Conservation (phyloP, 2,329 filamentous ascomycete species). For the Paramyrothecium sp. region DNA sequence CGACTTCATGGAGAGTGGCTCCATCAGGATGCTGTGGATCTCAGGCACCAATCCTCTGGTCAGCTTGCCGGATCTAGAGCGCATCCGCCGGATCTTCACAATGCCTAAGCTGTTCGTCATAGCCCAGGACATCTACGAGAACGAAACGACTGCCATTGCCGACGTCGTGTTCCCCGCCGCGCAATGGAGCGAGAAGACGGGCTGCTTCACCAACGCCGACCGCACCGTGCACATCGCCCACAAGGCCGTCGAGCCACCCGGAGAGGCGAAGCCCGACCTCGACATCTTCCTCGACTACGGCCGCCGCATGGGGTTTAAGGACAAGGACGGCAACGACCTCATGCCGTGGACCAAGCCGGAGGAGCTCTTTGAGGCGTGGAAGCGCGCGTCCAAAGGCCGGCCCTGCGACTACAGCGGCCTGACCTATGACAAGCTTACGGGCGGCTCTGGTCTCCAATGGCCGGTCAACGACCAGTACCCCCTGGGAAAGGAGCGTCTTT, state of each 20-base stretch:
- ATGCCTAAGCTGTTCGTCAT: conserved; percentile 30
- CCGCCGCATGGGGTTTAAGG: conserved; percentile 29
- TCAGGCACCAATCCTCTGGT: conserved; percentile 36
- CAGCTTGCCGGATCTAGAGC: conserved; percentile 30
- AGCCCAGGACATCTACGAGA: conserved; percentile 33
- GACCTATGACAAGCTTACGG: conserved; percentile 30
- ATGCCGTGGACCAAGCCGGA: conserved; percentile 25
- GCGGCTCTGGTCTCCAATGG: conserved; percentile 34
- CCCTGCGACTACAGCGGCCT: conserved; percentile 32
- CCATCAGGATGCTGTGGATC: conserved; percentile 35
- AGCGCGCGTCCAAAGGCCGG: conserved; percentile 26
- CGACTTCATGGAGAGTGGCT: conserved; percentile 29
- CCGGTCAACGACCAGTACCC: conserved; percentile 30
- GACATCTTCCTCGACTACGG: conserved; percentile 33
- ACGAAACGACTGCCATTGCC: conserved; percentile 31
- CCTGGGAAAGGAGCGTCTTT: conserved; percentile 29
- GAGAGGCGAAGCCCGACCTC: conserved; percentile 30
- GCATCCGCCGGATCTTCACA: conserved; percentile 25
- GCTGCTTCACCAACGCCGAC: conserved; percentile 36
- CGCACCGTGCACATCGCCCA: conserved; percentile 33
- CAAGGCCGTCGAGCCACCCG: conserved; percentile 34
- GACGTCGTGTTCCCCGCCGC: conserved; percentile 34
- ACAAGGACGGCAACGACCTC: conserved; percentile 28
- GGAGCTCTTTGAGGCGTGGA: conserved; percentile 34
- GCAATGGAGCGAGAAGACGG: conserved; percentile 36